These are phyloP conservation scores for Chaetomidium leptoderma DNA, from an alignment of 495 filamentous ascomycete species.

Conservation along the genomic window DNA sequence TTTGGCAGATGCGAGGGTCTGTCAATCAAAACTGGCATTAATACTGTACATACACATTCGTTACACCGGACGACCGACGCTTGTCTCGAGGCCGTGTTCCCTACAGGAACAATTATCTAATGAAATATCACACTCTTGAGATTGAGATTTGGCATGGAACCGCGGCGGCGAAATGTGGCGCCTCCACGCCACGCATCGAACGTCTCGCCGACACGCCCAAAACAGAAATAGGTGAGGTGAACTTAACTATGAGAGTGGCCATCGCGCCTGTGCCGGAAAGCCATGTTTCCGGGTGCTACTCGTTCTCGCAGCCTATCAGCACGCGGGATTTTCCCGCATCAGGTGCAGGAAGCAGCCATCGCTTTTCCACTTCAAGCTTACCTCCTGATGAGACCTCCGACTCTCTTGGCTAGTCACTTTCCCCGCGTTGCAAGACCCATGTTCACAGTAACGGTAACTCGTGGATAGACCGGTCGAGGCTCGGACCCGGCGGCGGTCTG, in stretches of 20 bases:
- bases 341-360: no score
- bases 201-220: not conserved
- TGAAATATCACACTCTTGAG: not conserved
- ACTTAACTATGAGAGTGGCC: not conserved
- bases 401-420: no score
- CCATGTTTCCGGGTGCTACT: not conserved
- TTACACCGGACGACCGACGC: not conserved
- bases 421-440: not conserved
- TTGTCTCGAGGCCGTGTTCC: not conserved
- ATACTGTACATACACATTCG: not conserved
- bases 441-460: no score
- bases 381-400: not conserved
- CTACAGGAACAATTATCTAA: no score
- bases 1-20: constrained; percentile 5
- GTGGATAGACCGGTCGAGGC: not conserved
- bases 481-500: constrained; percentile 6
- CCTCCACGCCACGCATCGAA: not conserved
- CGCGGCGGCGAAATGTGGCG: not conserved
- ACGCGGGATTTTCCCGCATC: not conserved
- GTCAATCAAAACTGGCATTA: not conserved
- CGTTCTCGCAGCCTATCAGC: constrained; percentile 7
- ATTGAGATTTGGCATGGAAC: not conserved
- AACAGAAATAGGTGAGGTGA: constrained; percentile 13
- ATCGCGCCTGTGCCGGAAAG: not conserved
- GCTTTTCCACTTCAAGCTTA: not conserved